These are phyloP conservation scores for Dovyalis caffra DNA, from an alignment of 345 rosid genomes.

Conservation along the genomic window DNA sequence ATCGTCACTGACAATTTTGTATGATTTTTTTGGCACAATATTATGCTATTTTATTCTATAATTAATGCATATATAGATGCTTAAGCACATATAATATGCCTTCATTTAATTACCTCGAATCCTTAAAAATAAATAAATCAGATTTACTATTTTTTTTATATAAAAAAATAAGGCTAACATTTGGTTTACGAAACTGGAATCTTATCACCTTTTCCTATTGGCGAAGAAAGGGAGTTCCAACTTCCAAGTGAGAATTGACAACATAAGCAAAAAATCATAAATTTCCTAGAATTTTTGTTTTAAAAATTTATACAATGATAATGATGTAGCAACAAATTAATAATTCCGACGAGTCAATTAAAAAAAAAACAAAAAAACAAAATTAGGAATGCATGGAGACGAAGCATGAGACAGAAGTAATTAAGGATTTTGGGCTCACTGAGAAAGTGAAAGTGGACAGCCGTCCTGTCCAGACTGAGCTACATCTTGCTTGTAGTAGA, in stretches of 20 bases:
- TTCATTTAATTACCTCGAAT: not conserved
- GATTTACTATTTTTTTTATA: not conserved
- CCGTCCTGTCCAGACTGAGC: slow-evolving; percentile 31
- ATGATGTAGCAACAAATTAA: not conserved
- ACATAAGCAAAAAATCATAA: not conserved
- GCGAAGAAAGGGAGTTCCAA: not conserved
- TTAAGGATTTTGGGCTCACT: slow-evolving; percentile 23
- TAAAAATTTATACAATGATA: too few species aligned
- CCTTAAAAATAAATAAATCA: not conserved
- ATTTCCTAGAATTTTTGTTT: not conserved
- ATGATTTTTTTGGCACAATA: too few species aligned
- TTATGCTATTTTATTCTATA: too few species aligned
- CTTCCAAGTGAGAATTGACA: not conserved
- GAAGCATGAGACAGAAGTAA: not conserved
- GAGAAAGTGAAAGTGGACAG: slow-evolving; percentile 61
- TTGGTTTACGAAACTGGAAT: not conserved
- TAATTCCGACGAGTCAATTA: not conserved
- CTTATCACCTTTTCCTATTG: not conserved
- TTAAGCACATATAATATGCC: not conserved
- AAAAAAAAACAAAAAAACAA: too few species aligned
- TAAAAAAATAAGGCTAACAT: too few species aligned
- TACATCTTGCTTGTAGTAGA: slow-evolving; percentile 35
- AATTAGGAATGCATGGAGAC: not conserved
- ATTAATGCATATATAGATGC: not conserved
- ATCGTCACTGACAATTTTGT: too few species aligned